Evolutionary conservation across 352 stramenopile species (phyloP).

Genomic region (Globisporangium canariense): DNA sequence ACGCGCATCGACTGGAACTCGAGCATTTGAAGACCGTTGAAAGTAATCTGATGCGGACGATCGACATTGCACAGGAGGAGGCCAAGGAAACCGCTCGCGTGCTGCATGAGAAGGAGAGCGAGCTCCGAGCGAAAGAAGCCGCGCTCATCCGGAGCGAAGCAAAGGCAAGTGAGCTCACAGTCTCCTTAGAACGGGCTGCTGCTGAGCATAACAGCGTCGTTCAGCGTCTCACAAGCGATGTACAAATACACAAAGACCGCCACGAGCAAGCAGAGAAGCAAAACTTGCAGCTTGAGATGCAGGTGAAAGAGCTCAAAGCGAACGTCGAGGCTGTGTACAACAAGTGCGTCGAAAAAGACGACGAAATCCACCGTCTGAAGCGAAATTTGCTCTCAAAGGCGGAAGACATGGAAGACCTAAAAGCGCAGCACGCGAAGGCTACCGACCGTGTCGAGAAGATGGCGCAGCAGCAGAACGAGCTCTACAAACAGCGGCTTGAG

Average conservation of each 20-base stretch:
- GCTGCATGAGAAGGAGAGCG: constrained; percentile 23
- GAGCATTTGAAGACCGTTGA: constrained; percentile 9
- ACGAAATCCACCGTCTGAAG: constrained; percentile 50
- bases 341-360: constrained; percentile 58
- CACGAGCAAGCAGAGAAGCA: constrained; percentile 30
- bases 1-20: constrained; percentile 5
- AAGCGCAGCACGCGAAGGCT: constrained; percentile 43
- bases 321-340: constrained; percentile 44
- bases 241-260: constrained; percentile 30
- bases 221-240: constrained; percentile 22
- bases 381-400: constrained; percentile 33
- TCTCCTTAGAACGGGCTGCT: constrained; percentile 8
- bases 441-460: constrained; percentile 50
- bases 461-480: constrained; percentile 51
- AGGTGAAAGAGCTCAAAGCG: constrained; percentile 42
- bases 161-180: constrained; percentile 1
- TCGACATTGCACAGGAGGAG: constrained; percentile 16
- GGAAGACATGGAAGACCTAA: constrained; percentile 50
- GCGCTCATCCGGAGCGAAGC: constrained; percentile 11
- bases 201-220: not conserved
- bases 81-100: constrained; percentile 19
- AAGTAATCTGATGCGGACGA: constrained; percentile 13
- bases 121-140: constrained; percentile 13
- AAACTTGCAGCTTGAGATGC: constrained; percentile 35
- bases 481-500: constrained; percentile 56